phyloP scores from a whole-genome alignment of 192 early-diverging fungal species.

The Dissophora ornata region DNA sequence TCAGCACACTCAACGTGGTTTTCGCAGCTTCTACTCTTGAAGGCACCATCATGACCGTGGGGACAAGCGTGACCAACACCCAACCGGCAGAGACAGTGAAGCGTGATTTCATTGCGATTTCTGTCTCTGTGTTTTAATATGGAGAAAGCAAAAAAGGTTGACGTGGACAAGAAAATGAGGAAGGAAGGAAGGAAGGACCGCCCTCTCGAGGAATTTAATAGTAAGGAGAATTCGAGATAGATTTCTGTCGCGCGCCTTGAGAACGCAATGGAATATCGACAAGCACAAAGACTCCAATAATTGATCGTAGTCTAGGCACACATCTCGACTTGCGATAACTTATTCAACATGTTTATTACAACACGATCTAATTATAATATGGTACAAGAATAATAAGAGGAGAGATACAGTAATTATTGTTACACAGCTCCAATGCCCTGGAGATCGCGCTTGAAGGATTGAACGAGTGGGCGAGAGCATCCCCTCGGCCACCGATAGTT shows the following conservation, averaged over 20 bases:
- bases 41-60: not conserved
- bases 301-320: too few species aligned
- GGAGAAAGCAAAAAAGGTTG: not conserved
- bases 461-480: conserved; percentile 58
- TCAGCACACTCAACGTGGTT: not conserved
- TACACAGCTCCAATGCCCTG: conserved; percentile 41
- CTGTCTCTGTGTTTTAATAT: too few species aligned
- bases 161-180: not conserved
- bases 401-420: not conserved
- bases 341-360: too few species aligned
- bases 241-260: too few species aligned
- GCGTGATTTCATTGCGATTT: not conserved
- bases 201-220: not conserved
- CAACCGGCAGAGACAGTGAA: not conserved
- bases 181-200: not conserved
- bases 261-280: too few species aligned
- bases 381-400: not conserved
- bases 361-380: too few species aligned
- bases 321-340: too few species aligned
- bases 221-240: not conserved
- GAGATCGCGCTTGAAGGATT: conserved; percentile 54
- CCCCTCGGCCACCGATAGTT: conserved; percentile 63
- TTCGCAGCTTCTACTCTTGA: not conserved
- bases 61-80: not conserved
- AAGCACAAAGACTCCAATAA: too few species aligned